Evolutionary conservation across 345 rosid species (phyloP), one percentile per base, ranked within the genome.

Genomic region (Garcia nutans): DNA sequence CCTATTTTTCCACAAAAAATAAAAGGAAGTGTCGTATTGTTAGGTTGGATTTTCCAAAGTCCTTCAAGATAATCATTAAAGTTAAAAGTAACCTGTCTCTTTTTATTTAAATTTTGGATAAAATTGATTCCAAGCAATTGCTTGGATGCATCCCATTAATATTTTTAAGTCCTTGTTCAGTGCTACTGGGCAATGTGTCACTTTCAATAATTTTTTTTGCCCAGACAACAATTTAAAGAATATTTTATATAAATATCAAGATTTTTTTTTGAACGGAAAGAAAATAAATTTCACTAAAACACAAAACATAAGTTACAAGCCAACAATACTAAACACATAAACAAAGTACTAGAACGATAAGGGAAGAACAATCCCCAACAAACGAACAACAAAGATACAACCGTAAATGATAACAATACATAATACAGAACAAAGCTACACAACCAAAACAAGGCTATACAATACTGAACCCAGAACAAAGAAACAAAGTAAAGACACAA

Each of bases 61-160:
- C 26, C 19, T 2, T 19, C 1, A 42, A 55, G 62, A 60, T 70
- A 70, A 70, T 55, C 47, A 55, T 54, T 57, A 9, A 16, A n/a
- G 12, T 68, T 1, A 16, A 41, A 41, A n/a, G n/a, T n/a, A n/a
- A n/a, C n/a, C 11, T 1, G 2, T 56, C 57, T n/a, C 44, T 42
- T 22, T 6, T 19, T 19, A 28, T 58, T 23, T 56, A 22, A 1
- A 28, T 31, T 56, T 56, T 37, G 26, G n/a, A 37, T 20, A 19
- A 37, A 55, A 71, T 71, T 72, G 33, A 56, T 71, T 72, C 55
- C 12, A 52, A 52, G 50, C 50, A 65, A 20, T 68, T 5, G 10
- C 55, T 0, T 47, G 56, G 71, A 49, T 68, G 55, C 7, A 8
- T 31, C n/a, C 68, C 70, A 54, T 70, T 55, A 70, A 70, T 68